phyloP scores from a whole-genome alignment of 345 rosid species.

The Citrus cavaleriei region DNA sequence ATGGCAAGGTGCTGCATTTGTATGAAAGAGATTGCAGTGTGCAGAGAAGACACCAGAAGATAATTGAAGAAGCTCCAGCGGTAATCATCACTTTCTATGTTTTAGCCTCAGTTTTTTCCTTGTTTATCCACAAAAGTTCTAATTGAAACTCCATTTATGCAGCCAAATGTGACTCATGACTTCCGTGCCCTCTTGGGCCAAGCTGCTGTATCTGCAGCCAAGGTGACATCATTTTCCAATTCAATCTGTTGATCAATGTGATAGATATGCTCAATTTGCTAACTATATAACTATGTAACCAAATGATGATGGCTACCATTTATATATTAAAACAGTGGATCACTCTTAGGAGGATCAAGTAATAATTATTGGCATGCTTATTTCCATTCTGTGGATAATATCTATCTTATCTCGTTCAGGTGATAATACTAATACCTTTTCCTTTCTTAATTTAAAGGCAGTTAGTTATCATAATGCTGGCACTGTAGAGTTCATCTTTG shows the following conservation, averaged over 20 bases:
- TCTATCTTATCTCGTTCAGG: background rate
- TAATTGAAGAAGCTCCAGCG: constrained; percentile 99
- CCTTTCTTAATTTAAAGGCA: constrained; percentile 56
- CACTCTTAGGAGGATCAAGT: background rate
- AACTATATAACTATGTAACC: background rate
- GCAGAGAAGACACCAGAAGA: constrained; percentile 97
- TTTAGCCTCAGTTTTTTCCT: constrained; percentile 21
- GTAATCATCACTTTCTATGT: constrained; percentile 42
- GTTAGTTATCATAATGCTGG: constrained; percentile 95
- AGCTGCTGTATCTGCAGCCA: constrained; percentile 92
- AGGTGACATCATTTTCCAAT: constrained; percentile 41
- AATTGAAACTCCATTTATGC: constrained; percentile 35
- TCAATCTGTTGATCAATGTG: constrained; percentile 7
- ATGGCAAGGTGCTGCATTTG: constrained; percentile 71
- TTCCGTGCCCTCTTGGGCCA: constrained; percentile 72
- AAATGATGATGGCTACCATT: background rate
- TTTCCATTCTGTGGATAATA: background rate
- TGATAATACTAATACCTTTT: constrained; percentile 26
- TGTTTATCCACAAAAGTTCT: constrained; percentile 21
- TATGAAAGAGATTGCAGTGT: constrained; percentile 95
- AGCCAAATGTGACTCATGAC: constrained; percentile 74
- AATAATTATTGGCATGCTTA: background rate
- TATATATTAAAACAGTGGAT: background rate
- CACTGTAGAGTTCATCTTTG: constrained; percentile 93
- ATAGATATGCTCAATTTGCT: background rate